Conservation (phyloP, 2,329 filamentous ascomycete genomes). For the Sclerotinia subarctica region DNA sequence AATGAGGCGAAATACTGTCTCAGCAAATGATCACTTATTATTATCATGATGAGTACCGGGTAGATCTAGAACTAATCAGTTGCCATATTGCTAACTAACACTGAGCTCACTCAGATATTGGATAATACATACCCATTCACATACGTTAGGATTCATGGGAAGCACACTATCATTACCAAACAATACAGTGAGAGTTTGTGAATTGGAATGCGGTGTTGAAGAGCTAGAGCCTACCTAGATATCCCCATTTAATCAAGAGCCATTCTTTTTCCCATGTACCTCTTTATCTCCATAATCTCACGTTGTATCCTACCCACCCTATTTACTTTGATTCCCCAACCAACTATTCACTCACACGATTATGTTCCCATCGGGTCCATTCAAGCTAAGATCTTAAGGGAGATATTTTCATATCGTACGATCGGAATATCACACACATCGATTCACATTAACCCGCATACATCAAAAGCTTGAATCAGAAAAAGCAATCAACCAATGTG, state of each 20-base stretch:
- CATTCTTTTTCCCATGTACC: neutral
- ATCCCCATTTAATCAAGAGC: neutral
- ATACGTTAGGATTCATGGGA: too few relatives aligned
- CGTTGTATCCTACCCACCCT: neutral
- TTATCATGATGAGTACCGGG: neutral
- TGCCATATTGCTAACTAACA: neutral
- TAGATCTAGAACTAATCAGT: neutral
- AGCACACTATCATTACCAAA: neutral
- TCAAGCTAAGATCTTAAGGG: too few relatives aligned
- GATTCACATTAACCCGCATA: too few relatives aligned
- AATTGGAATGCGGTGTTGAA: neutral
- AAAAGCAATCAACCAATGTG: neutral
- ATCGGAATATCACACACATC: too few relatives aligned
- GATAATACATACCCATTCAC: neutral
- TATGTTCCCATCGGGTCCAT: neutral
- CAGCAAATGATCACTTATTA: too few relatives aligned
- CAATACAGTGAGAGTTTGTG: neutral
- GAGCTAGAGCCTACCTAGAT: neutral
- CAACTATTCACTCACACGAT: neutral
- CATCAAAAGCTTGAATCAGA: too few relatives aligned
- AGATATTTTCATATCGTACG: too few relatives aligned
- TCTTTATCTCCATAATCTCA: neutral
- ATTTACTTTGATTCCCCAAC: neutral
- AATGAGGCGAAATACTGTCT: too few relatives aligned
- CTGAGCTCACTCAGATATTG: too few relatives aligned